Conservation (phyloP, 2,329 filamentous ascomycete species). For the Tolypocladium inflatum region DNA sequence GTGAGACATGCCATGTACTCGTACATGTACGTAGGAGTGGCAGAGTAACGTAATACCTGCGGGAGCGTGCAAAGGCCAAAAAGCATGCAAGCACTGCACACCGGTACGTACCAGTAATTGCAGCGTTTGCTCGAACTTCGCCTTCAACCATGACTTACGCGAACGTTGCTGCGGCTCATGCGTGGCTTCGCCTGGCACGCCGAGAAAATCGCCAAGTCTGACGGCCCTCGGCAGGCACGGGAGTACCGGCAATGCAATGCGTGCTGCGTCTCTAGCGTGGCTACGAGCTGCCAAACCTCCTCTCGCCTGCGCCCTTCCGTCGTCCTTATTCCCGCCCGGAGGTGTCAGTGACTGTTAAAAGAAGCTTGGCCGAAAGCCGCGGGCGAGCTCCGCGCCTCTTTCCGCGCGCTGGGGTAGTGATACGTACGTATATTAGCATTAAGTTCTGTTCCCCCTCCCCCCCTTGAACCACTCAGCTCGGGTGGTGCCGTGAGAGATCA, state of each 20-base stretch:
- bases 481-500: too few species aligned
- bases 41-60: neutral
- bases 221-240: neutral
- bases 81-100: too few species aligned
- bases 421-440: too few species aligned
- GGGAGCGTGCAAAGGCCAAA: neutral
- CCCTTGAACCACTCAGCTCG: neutral
- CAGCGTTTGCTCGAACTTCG: neutral
- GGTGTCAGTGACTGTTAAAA: neutral
- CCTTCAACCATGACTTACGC: neutral
- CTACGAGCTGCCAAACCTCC: neutral
- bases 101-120: neutral
- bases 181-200: neutral
- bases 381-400: neutral
- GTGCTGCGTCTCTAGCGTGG: neutral
- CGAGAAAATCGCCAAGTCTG: neutral
- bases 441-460: too few species aligned
- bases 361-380: neutral
- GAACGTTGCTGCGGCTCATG: neutral
- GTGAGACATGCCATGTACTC: neutral
- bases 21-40: too few species aligned
- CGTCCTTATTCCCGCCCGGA: neutral
- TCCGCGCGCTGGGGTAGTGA: neutral
- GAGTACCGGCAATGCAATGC: neutral
- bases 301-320: neutral